Base-by-base conservation (phyloP, 108 stramenopile genomes). In the Conticribra weissflogii region DNA sequence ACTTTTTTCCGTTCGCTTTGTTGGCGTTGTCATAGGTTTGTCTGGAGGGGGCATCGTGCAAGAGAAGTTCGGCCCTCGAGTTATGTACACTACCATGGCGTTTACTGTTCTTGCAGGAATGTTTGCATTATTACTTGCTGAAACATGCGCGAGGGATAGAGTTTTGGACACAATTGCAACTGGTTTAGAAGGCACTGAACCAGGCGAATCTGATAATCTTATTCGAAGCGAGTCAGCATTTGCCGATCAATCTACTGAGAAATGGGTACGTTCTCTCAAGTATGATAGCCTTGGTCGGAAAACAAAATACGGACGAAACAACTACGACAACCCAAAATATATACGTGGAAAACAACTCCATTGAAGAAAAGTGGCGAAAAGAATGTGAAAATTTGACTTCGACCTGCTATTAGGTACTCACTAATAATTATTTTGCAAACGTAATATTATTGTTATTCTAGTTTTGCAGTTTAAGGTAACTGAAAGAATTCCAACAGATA, bases 21-120 rank as follows among this genome's bases (percentile, higher is more conserved):
- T 64, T 25, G 86, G 86, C 9, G 67, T 79, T 2, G 74, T 87
- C 14, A 23, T 79, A 7, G 86, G 89, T n/a, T 32, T 87, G 53
- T 36, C 61, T 12, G 44, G 52, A 12, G 89, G 82, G 16, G 86
- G 89, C 16, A 76, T n/a, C 32, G 58, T 69, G 23, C 76, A 82
- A 53, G 59, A 83, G 28, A 19, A 17, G 0, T 52, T 70, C 45
- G 85, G 85, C 29, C 58, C 76, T 2, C 54, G 78, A n/a, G 1
- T 70, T 2, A 69, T 90, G 71, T 87, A 82, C 54, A 51, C 79
- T 22, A 50, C 66, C 4, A 52, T 70, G 33, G 76, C 71, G 2
- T 7, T 30, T 0, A 78, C 79, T n/a, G 78, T 84, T 19, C 61
- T 36, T 27, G 25, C 66, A 31, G 78, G 71, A 48, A 54, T 55